Evolutionary conservation across 148 eudicot genomes (phyloP), one percentile per base, ranked within the genome.

Genomic region (Selenicereus undatus): DNA sequence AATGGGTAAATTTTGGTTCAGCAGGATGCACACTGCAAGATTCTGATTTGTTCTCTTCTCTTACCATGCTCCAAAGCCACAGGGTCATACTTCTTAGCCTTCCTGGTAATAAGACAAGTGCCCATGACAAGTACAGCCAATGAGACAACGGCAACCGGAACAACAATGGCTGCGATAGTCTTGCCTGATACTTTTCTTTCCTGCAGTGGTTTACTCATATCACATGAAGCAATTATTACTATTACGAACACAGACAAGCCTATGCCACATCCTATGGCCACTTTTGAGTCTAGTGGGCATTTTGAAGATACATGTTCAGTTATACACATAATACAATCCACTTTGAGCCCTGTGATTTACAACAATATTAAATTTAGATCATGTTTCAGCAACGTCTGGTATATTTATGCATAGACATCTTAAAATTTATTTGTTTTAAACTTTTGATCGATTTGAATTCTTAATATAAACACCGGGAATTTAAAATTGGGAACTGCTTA

Each of bases 11-110:
- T 18, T 56, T 56, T 16, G 6, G 62, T 20, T 56, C 1, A 10
- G 50, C 9, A 48, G 13, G 18, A 30, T 54, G n/a, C 14, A 22
- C 39, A 43, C 16, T 24, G 10, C 18, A 24, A 64, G 68, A 1
- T 64, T 9, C n/a, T 13, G n/a, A n/a, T 64, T 22, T 8, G 11
- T 64, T 64, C 8, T n/a, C 29, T 64, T 39, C 3, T 11, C 71
- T 76, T 80, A 84, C 86, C 86, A 56, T 36, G 77, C 14, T 60
- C 69, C 62, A 80, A 26, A 45, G 78, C 73, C 51, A 80, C 80
- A n/a, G 74, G 68, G 62, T 5, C 72, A 35, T 58, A 71, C 45
- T 79, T 79, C 70, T 80, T 84, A 11, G 80, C 42, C 24, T 42
- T 72, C 81, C 72, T 80, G 24, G 27, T 76, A 32, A 62, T 6